A percentile compares a stretch with the other conserved stretches of the same genome.
These are phyloP conservation scores for Paecilomyces sp. DNA, from an alignment of 2,329 filamentous ascomycete species.

Conservation along the genomic window DNA sequence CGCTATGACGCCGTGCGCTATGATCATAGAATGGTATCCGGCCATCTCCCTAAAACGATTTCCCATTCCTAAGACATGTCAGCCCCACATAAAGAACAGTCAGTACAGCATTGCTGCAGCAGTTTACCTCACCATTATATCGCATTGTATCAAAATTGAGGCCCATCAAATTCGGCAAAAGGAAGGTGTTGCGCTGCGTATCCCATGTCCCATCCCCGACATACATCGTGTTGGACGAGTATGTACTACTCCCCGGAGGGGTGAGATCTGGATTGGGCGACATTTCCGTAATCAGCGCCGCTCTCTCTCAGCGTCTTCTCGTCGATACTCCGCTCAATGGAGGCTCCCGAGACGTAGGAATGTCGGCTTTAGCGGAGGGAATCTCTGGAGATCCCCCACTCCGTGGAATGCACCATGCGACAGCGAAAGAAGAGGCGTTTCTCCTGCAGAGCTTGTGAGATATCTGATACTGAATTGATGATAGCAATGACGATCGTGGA, in stretches of 20 bases:
- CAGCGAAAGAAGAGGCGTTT: slow-evolving; percentile 3
- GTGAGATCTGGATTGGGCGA: slow-evolving; percentile 37
- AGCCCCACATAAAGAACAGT: slow-evolving; percentile 6
- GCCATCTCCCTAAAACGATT: slow-evolving; percentile 56
- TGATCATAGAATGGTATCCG: slow-evolving; percentile 52
- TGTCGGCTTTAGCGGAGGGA: slow-evolving; percentile 32
- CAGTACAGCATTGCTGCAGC: neutral
- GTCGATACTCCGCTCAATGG: slow-evolving; percentile 5
- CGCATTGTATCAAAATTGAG: slow-evolving; percentile 60
- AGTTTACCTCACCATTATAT: slow-evolving; percentile 52
- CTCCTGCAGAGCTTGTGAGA: neutral
- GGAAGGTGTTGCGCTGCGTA: slow-evolving; percentile 52
- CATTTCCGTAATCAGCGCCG: slow-evolving; percentile 17
- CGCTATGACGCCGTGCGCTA: slow-evolving; percentile 54
- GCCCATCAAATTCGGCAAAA: slow-evolving; percentile 58
- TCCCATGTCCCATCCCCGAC: slow-evolving; percentile 65
- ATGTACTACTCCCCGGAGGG: slow-evolving; percentile 54
- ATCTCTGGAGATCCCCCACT: slow-evolving; percentile 38
- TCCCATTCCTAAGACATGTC: slow-evolving; percentile 50
- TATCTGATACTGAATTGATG: neutral
- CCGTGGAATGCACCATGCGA: slow-evolving; percentile 38
- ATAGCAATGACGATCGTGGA: neutral
- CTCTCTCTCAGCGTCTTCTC: slow-evolving; percentile 1
- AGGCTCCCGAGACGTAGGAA: slow-evolving; percentile 26
- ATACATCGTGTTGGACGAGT: slow-evolving; percentile 54